These are phyloP conservation scores for Trebouxiophyceae sp. DNA, from an alignment of 163 green algal species.

Conservation along the genomic window DNA sequence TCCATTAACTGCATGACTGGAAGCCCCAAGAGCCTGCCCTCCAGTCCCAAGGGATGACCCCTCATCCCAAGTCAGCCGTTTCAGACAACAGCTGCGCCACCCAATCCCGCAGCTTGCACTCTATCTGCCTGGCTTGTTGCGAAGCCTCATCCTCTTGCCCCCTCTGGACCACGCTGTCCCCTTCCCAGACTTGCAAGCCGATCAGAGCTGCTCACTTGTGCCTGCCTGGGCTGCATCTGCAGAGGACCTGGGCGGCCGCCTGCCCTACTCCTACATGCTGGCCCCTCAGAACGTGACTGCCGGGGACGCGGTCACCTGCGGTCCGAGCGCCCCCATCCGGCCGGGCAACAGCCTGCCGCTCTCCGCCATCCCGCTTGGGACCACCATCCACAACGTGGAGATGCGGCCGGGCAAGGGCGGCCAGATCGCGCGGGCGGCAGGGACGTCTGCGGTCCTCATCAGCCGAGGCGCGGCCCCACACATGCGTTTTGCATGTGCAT, in stretches of 20 bases:
- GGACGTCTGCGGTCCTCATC: constrained; percentile 46
- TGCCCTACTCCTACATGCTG: constrained; percentile 78
- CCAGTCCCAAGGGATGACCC: background rate
- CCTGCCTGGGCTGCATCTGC: too few relatives aligned
- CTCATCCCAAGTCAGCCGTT: background rate
- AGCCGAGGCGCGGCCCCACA: constrained; percentile 35
- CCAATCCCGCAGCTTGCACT: background rate
- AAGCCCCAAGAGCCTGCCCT: background rate
- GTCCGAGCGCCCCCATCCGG: constrained; percentile 51
- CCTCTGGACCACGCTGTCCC: too few relatives aligned
- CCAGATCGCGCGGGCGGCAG: constrained; percentile 59
- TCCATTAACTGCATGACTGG: background rate
- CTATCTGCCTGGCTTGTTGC: background rate
- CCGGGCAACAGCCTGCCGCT: constrained; percentile 73
- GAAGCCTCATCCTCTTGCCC: too few relatives aligned
- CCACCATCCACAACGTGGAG: constrained; percentile 82
- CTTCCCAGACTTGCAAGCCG: too few relatives aligned
- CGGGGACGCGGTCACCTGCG: constrained; percentile 52
- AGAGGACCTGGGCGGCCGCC: too few relatives aligned
- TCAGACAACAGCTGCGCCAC: background rate
- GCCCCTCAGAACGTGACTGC: constrained; percentile 54
- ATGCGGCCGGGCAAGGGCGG: constrained; percentile 63
- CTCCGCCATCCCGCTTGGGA: constrained; percentile 67
- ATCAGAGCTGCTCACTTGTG: background rate
- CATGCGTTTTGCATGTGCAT: background rate